Evolutionary conservation across 2,329 filamentous ascomycete genomes (phyloP).

Genomic region (Phyllosticta paracitricarpa): DNA sequence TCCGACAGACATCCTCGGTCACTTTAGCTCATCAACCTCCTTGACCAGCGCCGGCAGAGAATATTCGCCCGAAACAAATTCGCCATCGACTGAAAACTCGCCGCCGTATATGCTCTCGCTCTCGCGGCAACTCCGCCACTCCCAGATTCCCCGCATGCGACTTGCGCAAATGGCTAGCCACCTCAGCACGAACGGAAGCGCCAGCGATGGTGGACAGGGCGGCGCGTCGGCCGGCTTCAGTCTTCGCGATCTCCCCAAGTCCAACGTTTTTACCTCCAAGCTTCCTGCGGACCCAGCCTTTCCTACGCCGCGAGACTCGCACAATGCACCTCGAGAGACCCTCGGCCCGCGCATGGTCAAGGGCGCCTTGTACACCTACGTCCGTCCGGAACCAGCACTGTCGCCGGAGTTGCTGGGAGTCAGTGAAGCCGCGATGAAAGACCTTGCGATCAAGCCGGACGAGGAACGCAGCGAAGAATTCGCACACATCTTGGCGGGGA

Average conservation of each 20-base stretch:
- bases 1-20: neutral
- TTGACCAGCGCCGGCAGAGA: neutral
- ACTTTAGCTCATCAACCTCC: neutral
- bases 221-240: constrained; percentile 17
- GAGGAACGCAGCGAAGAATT: constrained; percentile 68
- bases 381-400: constrained; percentile 64
- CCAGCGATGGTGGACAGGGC: constrained; percentile 5
- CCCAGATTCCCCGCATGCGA: constrained; percentile 17
- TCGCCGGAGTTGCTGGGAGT: constrained; percentile 73
- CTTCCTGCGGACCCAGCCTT: constrained; percentile 70
- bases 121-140: constrained; percentile 11
- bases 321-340: constrained; percentile 65
- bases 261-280: constrained; percentile 53
- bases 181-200: constrained; percentile 18
- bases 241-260: constrained; percentile 50
- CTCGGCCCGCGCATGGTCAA: constrained; percentile 77
- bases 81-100: neutral
- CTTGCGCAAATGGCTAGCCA: constrained; percentile 37
- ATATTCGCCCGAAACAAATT: neutral
- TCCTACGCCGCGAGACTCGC: constrained; percentile 70
- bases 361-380: constrained; percentile 79
- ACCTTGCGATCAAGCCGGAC: constrained; percentile 63
- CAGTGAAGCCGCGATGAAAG: constrained; percentile 65
- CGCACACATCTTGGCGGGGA: constrained; percentile 67
- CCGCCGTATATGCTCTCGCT: constrained; percentile 14